These are phyloP conservation scores for Oryza punctata DNA, from an alignment of 176 grass and related monocot genomes.

Conservation along the genomic window DNA sequence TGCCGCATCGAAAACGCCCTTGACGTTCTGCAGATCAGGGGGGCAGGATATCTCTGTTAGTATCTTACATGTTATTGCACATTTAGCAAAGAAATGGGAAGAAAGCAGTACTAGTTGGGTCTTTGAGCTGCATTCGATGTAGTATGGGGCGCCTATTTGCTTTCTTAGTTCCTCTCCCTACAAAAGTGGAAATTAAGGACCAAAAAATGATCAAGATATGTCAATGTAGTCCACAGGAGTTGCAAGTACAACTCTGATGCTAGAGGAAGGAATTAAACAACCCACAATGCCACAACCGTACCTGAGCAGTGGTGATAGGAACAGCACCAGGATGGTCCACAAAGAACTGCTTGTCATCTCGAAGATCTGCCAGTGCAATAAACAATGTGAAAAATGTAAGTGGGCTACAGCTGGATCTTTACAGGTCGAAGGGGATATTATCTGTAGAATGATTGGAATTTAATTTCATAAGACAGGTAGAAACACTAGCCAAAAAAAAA, in stretches of 20 bases:
- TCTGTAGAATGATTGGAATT: neutral
- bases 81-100: conserved; percentile 15
- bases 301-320: conserved; percentile 77
- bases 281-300: conserved; percentile 18
- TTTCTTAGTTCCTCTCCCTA: conserved; percentile 79
- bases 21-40: conserved; percentile 63
- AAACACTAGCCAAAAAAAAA: neutral
- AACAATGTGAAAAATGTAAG: conserved; percentile 34
- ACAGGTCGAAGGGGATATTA: conserved; percentile 1
- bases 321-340: conserved; percentile 76
- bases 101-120: conserved; percentile 70
- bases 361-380: conserved; percentile 59
- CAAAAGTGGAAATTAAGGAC: conserved; percentile 15
- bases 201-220: neutral
- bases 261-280: neutral
- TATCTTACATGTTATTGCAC: neutral
- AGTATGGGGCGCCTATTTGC: conserved; percentile 72
- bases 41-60: conserved; percentile 9
- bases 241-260: neutral
- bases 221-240: neutral
- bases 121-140: conserved; percentile 91
- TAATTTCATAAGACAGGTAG: neutral
- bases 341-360: conserved; percentile 78
- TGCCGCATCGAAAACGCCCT: conserved; percentile 72
- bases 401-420: neutral